Evolutionary conservation across 176 grass and related monocot species (phyloP).

Genomic region (Neostapfia colusana): DNA sequence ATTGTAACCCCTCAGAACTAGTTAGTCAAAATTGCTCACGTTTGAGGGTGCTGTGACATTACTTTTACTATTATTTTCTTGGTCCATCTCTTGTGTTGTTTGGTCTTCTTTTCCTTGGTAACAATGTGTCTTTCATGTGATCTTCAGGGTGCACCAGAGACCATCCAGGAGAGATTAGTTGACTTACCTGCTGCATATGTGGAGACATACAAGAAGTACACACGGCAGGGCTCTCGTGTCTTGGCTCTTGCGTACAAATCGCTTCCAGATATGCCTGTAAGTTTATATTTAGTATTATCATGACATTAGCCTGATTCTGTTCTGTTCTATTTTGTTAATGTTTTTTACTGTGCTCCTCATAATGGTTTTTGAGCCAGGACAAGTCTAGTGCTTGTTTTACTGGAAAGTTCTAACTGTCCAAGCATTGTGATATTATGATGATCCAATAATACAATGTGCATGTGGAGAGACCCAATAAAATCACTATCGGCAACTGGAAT

Average conservation of each 20-base stretch:
- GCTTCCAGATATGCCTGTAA: constrained; percentile 96
- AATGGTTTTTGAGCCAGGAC: not conserved
- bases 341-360: constrained; percentile 12
- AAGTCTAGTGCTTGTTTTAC: not conserved
- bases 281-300: constrained; percentile 33
- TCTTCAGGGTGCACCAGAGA: constrained; percentile 93
- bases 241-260: constrained; percentile 91
- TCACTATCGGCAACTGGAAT: constrained; percentile 2
- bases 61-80: not conserved
- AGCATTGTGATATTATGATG: constrained; percentile 6
- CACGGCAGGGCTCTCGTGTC: constrained; percentile 89
- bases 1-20: not conserved
- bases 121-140: constrained; percentile 1
- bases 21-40: not conserved
- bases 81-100: constrained; percentile 1
- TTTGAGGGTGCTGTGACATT: constrained; percentile 18
- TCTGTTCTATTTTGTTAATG: not conserved
- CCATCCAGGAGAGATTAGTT: constrained; percentile 91
- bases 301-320: not conserved
- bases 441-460: constrained; percentile 17
- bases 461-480: not conserved
- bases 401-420: not conserved
- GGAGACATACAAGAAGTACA: constrained; percentile 98
- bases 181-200: constrained; percentile 84
- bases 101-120: not conserved